Percentiles rank a stretch among this genome's conserved stretches.
These are phyloP conservation scores for Withania somnifera DNA, from an alignment of 305 asterid genomes.

Conservation along the genomic window DNA sequence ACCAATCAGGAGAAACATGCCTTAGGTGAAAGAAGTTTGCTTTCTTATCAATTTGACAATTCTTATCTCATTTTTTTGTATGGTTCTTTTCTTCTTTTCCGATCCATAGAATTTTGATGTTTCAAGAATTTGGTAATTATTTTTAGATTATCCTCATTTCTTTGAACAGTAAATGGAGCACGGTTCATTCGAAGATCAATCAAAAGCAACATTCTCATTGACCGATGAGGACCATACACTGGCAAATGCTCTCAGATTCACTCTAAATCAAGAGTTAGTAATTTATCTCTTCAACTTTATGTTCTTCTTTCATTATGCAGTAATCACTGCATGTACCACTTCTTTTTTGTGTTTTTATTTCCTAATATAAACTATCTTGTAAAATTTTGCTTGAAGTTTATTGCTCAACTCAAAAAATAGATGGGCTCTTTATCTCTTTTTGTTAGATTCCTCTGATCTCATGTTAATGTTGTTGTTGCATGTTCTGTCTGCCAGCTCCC, in stretches of 20 bases:
- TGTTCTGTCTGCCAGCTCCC: neutral
- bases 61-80: neutral
- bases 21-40: neutral
- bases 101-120: neutral
- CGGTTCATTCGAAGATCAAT: slow-evolving; percentile 42
- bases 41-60: neutral
- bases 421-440: neutral
- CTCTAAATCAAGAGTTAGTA: slow-evolving; percentile 72
- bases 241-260: slow-evolving; percentile 65
- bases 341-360: no score
- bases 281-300: neutral
- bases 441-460: neutral
- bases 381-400: neutral
- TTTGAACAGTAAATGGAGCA: slow-evolving; percentile 39
- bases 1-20: neutral
- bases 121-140: neutral
- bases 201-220: slow-evolving; percentile 59
- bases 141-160: neutral
- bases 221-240: slow-evolving; percentile 75
- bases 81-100: neutral
- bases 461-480: neutral
- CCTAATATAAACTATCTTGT: neutral
- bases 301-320: neutral
- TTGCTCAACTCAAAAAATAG: neutral
- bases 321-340: neutral